Conservation (phyloP, 805 yeast species). For the Wickerhamomyces canadensis region DNA sequence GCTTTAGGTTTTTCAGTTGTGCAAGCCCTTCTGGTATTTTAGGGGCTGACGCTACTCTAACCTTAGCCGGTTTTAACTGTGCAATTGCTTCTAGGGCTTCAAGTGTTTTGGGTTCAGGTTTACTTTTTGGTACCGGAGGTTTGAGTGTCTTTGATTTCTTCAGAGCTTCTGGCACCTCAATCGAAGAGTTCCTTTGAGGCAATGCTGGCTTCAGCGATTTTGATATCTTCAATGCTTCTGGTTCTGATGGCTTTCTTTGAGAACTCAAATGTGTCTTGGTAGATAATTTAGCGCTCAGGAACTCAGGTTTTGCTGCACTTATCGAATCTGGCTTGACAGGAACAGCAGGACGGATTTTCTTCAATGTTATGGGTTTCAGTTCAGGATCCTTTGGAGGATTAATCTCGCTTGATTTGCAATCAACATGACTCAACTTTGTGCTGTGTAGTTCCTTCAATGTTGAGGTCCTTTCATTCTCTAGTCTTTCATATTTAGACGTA, state of each 20-base stretch:
- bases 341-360: slow-evolving; percentile 17
- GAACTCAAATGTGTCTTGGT: slow-evolving; percentile 1
- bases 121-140: slow-evolving; percentile 2
- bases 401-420: background rate
- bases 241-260: slow-evolving; percentile 6
- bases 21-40: slow-evolving; percentile 8
- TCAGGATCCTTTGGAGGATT: background rate
- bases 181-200: slow-evolving; percentile 15
- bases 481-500: slow-evolving; percentile 4
- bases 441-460: slow-evolving; percentile 12
- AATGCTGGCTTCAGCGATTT: slow-evolving; percentile 17
- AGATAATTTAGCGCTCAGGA: slow-evolving; percentile 1
- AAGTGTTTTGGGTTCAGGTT: slow-evolving; percentile 2
- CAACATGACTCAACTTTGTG: slow-evolving; percentile 12
- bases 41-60: background rate
- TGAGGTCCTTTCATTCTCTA: slow-evolving; percentile 4
- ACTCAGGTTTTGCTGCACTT: slow-evolving; percentile 2
- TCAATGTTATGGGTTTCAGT: slow-evolving; percentile 12
- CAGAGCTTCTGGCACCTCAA: slow-evolving; percentile 19
- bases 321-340: slow-evolving; percentile 4
- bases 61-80: slow-evolving; percentile 4
- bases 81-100: background rate
- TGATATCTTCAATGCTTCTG: slow-evolving; percentile 8
- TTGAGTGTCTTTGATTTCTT: slow-evolving; percentile 8
- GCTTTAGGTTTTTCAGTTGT: slow-evolving; percentile 13